phyloP scores from a whole-genome alignment of 306 rosid species.

The Vicia sativa region DNA sequence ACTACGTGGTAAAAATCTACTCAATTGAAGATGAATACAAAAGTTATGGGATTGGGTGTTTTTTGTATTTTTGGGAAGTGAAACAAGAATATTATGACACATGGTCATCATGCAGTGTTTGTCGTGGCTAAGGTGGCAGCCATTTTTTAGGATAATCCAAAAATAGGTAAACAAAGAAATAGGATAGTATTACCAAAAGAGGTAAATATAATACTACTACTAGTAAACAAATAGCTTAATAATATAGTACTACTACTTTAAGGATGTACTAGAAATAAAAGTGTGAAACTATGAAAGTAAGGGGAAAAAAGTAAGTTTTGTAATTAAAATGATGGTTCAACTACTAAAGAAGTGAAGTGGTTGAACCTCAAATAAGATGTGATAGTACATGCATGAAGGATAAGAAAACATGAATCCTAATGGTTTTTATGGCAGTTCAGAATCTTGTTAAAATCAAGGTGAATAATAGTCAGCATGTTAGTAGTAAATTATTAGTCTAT shows the following conservation, averaged over 20 bases:
- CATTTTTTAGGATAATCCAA: not conserved
- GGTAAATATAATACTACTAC: too few species aligned
- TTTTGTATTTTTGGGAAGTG: not conserved
- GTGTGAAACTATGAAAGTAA: not conserved
- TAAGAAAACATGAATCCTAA: not conserved
- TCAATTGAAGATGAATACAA: not conserved
- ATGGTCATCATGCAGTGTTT: constrained; percentile 48
- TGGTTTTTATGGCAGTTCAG: too few species aligned
- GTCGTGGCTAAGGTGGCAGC: constrained; percentile 25
- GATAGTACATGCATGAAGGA: constrained; percentile 1
- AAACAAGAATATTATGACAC: constrained; percentile 35
- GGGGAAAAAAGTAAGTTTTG: not conserved
- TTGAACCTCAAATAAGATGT: constrained; percentile 44
- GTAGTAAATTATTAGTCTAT: too few species aligned
- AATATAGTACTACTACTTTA: too few species aligned
- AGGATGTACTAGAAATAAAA: too few species aligned
- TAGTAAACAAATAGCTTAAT: too few species aligned
- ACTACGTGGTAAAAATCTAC: constrained; percentile 41
- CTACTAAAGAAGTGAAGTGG: constrained; percentile 40
- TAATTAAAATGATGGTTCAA: constrained; percentile 9
- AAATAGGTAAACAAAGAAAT: not conserved
- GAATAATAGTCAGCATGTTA: too few species aligned
- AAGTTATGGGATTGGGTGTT: constrained; percentile 24
- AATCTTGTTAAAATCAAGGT: too few species aligned
- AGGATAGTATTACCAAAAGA: not conserved